These are phyloP conservation scores for Coprinopsis sp. DNA, from an alignment of 768 basidiomycete genomes.

Conservation along the genomic window DNA sequence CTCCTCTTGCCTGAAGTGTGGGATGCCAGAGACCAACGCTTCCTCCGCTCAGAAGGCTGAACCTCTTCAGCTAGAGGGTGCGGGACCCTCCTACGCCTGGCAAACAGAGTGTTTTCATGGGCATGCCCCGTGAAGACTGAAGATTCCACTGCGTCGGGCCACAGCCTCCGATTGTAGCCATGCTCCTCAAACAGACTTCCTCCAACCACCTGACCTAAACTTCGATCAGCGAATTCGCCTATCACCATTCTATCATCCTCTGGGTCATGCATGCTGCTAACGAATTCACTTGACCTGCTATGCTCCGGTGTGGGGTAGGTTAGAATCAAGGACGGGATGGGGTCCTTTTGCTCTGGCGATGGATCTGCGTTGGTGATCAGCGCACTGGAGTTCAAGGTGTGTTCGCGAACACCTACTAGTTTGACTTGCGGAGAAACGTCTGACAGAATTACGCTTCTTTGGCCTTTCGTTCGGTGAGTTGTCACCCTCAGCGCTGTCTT, in stretches of 20 bases:
- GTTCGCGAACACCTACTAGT: neutral
- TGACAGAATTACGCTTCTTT: neutral
- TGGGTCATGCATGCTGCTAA: neutral
- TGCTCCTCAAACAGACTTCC: neutral
- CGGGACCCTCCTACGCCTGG: neutral
- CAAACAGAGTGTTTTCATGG: constrained; percentile 1
- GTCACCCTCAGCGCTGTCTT: neutral
- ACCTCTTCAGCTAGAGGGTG: neutral
- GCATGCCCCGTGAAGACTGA: constrained; percentile 7
- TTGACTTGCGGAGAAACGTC: neutral
- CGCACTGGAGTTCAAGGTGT: too few relatives aligned
- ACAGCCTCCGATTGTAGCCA: neutral
- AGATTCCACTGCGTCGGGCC: constrained; percentile 11
- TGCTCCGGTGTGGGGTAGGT: constrained; percentile 8
- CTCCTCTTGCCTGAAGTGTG: constrained; percentile 4
- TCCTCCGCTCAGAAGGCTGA: neutral
- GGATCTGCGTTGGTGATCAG: too few relatives aligned
- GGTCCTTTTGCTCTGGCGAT: neutral
- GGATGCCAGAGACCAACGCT: constrained; percentile 8
- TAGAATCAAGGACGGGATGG: constrained; percentile 5
- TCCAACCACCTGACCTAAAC: neutral
- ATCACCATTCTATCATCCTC: neutral
- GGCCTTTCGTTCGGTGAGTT: neutral
- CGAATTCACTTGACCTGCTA: constrained; percentile 5
- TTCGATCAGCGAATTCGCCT: neutral